Evolutionary conservation across 2,329 filamentous ascomycete genomes (phyloP).

Genomic region (Ceratocystis colombiana): DNA sequence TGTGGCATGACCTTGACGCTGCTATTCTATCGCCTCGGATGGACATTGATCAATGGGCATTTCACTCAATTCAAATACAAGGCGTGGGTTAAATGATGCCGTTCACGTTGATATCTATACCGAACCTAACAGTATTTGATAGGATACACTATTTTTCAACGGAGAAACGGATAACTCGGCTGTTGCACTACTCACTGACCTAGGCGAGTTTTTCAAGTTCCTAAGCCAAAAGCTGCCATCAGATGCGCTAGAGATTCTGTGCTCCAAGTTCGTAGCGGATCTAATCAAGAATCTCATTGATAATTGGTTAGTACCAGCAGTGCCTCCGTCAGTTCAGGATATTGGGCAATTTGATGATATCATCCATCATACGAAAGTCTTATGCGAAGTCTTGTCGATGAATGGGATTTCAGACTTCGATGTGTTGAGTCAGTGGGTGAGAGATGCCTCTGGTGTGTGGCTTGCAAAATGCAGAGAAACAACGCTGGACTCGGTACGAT

Average conservation of each 20-base stretch:
- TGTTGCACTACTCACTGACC: constrained; percentile 44
- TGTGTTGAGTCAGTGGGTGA: constrained; percentile 68
- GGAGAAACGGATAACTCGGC: constrained; percentile 40
- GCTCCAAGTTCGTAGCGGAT: constrained; percentile 58
- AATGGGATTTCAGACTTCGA: constrained; percentile 53
- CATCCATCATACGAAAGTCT: constrained; percentile 52
- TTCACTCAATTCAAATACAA: constrained; percentile 37
- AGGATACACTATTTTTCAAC: constrained; percentile 39
- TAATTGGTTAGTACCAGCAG: constrained; percentile 62
- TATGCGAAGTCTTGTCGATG: constrained; percentile 53
- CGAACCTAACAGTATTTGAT: constrained; percentile 27
- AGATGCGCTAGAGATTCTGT: constrained; percentile 51
- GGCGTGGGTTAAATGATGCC: constrained; percentile 32
- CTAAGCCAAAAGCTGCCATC: constrained; percentile 43
- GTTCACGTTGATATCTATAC: background rate
- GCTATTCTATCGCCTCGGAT: constrained; percentile 53
- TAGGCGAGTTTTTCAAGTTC: constrained; percentile 44
- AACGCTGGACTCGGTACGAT: constrained; percentile 64
- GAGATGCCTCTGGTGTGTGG: constrained; percentile 73
- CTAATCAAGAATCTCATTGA: constrained; percentile 59
- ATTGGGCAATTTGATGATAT: constrained; percentile 62
- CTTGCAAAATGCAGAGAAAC: constrained; percentile 71
- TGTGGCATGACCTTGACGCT: constrained; percentile 55
- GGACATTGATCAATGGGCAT: constrained; percentile 32
- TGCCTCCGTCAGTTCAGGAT: constrained; percentile 63